Percentiles rank a stretch among this genome's conserved stretches.
Conservation (phyloP, 306 rosid genomes). For the Benincasa hispida region DNA sequence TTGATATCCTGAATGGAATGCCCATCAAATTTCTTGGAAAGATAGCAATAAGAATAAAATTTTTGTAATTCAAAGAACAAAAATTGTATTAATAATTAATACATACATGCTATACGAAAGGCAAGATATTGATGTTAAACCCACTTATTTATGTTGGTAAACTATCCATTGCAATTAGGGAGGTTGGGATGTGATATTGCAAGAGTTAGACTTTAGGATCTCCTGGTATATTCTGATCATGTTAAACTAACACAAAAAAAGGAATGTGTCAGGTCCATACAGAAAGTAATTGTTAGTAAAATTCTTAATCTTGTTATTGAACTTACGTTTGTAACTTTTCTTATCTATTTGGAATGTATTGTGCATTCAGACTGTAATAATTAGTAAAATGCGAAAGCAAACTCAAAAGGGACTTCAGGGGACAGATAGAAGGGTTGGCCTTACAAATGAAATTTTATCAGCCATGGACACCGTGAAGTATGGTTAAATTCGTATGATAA, state of each 20-base stretch:
- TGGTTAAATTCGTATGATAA: slow-evolving; percentile 10
- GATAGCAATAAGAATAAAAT: no score
- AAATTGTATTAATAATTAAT: no score
- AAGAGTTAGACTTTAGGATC: no score
- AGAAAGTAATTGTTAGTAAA: slow-evolving; percentile 51
- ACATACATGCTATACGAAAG: no score
- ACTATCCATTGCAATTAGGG: background rate
- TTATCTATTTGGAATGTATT: background rate
- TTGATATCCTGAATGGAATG: no score
- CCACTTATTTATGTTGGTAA: no score
- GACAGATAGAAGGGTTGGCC: slow-evolving; percentile 87
- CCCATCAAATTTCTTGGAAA: no score
- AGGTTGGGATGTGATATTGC: background rate
- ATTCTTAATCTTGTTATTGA: slow-evolving; percentile 9
- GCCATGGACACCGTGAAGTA: slow-evolving; percentile 95
- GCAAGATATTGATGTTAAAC: no score
- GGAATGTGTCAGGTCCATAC: background rate
- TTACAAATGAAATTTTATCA: slow-evolving; percentile 65
- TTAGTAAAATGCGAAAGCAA: slow-evolving; percentile 61
- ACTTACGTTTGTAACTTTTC: background rate
- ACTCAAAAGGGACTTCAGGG: slow-evolving; percentile 58
- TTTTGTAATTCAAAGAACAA: no score
- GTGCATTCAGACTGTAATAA: slow-evolving; percentile 36
- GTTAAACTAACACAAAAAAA: background rate
- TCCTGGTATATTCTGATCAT: no score